These are phyloP conservation scores for Sicyos edulis DNA, from an alignment of 306 rosid species.

Conservation along the genomic window DNA sequence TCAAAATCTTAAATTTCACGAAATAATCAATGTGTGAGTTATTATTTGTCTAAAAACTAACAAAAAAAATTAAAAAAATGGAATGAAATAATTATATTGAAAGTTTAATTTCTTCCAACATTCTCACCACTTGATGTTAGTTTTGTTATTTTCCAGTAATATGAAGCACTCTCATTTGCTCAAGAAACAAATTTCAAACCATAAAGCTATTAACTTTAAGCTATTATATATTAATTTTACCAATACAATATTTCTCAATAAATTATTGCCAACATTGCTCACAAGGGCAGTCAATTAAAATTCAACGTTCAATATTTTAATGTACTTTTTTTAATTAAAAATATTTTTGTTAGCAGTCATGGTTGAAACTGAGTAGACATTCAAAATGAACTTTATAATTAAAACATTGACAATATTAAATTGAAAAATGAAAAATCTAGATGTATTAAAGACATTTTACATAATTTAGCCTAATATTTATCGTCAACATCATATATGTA, in stretches of 20 bases:
- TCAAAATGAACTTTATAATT: too few species aligned
- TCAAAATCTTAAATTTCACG: constrained; percentile 1
- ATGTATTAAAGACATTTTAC: neutral
- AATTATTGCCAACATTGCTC: neutral
- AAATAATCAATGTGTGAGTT: neutral
- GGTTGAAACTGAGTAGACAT: too few species aligned
- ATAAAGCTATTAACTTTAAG: neutral
- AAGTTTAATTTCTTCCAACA: neutral
- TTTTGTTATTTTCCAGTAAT: neutral
- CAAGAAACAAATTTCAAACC: neutral
- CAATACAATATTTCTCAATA: neutral
- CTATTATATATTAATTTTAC: neutral
- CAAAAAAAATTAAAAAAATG: neutral
- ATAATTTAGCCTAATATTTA: neutral
- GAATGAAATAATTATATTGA: neutral
- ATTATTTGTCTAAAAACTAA: neutral
- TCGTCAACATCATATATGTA: too few species aligned
- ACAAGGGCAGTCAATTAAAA: neutral
- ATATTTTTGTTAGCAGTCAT: too few species aligned
- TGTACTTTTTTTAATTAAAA: too few species aligned
- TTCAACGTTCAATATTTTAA: too few species aligned
- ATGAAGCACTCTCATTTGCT: neutral
- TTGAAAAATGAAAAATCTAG: too few species aligned
- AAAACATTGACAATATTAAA: neutral
- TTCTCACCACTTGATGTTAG: neutral